Conservation (phyloP, 2,329 filamentous ascomycete genomes). For the Coniochaeta hoffmannii region DNA sequence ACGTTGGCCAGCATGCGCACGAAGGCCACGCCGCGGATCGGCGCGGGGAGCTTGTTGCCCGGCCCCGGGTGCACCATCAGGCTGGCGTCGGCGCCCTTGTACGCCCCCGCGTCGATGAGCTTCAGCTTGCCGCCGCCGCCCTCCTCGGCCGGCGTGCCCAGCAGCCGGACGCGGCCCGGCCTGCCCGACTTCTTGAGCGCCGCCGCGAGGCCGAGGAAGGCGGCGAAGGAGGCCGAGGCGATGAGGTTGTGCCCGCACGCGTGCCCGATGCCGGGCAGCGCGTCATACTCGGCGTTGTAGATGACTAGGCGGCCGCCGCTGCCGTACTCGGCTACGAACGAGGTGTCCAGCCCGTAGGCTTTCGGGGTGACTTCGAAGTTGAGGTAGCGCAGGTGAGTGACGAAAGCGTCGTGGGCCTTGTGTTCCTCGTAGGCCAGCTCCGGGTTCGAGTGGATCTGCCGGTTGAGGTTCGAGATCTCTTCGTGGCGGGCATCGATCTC, state of each 20-base stretch:
- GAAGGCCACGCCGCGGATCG: slow-evolving; percentile 16
- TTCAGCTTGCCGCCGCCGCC: slow-evolving; percentile 33
- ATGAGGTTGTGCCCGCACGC: slow-evolving; percentile 40
- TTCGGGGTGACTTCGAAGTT: slow-evolving; percentile 39
- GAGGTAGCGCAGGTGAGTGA: slow-evolving; percentile 31
- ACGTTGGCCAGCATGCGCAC: slow-evolving; percentile 22
- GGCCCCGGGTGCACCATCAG: slow-evolving; percentile 30
- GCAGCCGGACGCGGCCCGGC: slow-evolving; percentile 28
- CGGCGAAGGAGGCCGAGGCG: slow-evolving; percentile 29
- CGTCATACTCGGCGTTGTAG: slow-evolving; percentile 41
- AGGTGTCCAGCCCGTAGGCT: slow-evolving; percentile 42
- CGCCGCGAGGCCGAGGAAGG: slow-evolving; percentile 29
- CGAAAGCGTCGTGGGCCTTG: slow-evolving; percentile 42
- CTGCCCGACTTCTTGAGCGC: slow-evolving; percentile 21
- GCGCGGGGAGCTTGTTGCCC: slow-evolving; percentile 9
- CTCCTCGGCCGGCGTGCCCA: slow-evolving; percentile 37
- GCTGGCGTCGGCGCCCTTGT: slow-evolving; percentile 26
- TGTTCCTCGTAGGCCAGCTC: slow-evolving; percentile 44
- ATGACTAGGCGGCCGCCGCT: slow-evolving; percentile 31
- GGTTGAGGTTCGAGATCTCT: slow-evolving; percentile 17
- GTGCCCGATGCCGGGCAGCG: slow-evolving; percentile 36
- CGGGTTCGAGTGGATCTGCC: slow-evolving; percentile 33
- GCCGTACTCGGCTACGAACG: slow-evolving; percentile 40
- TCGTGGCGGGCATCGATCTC: slow-evolving; percentile 9
- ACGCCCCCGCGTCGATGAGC: slow-evolving; percentile 25